Evolutionary conservation across 805 yeast genomes (phyloP), one percentile per base, ranked within the genome.

Genomic region (Saturnispora quitensis): DNA sequence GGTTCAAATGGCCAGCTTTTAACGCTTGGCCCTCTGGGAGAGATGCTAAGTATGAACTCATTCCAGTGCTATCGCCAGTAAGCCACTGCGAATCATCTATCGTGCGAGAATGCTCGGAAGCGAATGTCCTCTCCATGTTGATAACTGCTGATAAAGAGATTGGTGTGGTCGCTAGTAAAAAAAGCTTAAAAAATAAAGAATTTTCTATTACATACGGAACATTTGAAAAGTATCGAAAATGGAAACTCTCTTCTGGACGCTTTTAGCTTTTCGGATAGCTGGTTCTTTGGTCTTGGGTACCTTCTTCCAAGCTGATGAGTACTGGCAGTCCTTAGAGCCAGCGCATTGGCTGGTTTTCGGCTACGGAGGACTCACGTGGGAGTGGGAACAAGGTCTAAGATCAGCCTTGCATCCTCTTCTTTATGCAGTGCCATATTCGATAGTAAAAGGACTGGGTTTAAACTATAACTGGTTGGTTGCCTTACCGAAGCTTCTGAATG

Each of bases 251-350:
- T 50, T 53, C 40, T 31, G 43, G 31, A 7, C 38, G 12, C 45
- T 79, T 5, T 51, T 78, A 2, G 47, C 70, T 0, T 56, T 76
- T n/a, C 67, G 96, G 40, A 55, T 83, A 9, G 33, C 77, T 59
- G 89, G 89, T 65, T 78, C 95, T 0, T 62, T 86, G 24, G 64
- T 81, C 1, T 77, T 80, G 5, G 63, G 63, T 51, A 89, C 98
- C 0, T 93, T 81, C 63, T 93, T 93, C 68, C 99, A 93, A 65
- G 91, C 99, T 0, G 99, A 93, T 66, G 99, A 93, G 67, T 93
- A 75, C 68, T 93, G 84, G 81, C 99, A 93, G 67, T 74, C 90
- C 0, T 69, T 93, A 48, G 99, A 93, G 61, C 96, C 97, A 0
- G 99, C 98, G 0, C 96, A 89, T 65, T 52, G 61, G 4, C 69